Evolutionary conservation across 306 rosid genomes (phyloP), one percentile per base, ranked within the genome.

Genomic region (Trifolium pratense): DNA sequence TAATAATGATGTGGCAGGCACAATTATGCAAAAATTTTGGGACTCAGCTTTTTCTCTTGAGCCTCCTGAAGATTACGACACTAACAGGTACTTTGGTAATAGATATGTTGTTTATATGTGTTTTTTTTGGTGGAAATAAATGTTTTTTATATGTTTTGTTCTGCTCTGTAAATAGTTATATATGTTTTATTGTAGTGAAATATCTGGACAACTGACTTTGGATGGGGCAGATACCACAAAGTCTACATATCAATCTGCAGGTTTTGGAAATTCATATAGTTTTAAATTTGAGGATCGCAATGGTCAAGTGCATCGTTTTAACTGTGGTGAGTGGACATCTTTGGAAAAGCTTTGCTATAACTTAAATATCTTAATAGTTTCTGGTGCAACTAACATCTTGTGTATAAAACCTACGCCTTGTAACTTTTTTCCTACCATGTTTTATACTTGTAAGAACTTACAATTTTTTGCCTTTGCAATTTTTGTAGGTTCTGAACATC

Each of bases 1-100:
- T 49, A 87, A 81, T 55, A 87, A 81, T 85, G 97, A 88, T 73
- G 68, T 89, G 79, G 86, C 96, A 81, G 86, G 78, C 86, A 87
- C 96, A 74, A 85, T 91, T 85, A 89, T 94, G 97, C 96, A 94
- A 84, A 91, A 89, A 60, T 94, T 94, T 83, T 94, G 99, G 99
- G 97, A 94, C 84, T 94, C 99, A 0, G 95, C 99, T 48, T 90
- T 91, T 71, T 84, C 96, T 61, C 82, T 88, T 78, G 99, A 94
- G 78, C 95, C 96, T 2, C 89, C 95, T 34, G 99, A 94, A 70
- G 97, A 88, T 82, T 82, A 40, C 72, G 99, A 94, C 71, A 86
- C 87, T 75, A 88, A 84, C 18, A 94, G 98, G 97, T 88, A 84
- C 49, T 76, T 64, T 43, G 62, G n/a, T 57, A 60, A 12, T 64